A percentile compares a stretch with the other conserved stretches of the same genome.
These are phyloP conservation scores for Hygrocybe punicea DNA, from an alignment of 768 basidiomycete genomes.

Conservation along the genomic window DNA sequence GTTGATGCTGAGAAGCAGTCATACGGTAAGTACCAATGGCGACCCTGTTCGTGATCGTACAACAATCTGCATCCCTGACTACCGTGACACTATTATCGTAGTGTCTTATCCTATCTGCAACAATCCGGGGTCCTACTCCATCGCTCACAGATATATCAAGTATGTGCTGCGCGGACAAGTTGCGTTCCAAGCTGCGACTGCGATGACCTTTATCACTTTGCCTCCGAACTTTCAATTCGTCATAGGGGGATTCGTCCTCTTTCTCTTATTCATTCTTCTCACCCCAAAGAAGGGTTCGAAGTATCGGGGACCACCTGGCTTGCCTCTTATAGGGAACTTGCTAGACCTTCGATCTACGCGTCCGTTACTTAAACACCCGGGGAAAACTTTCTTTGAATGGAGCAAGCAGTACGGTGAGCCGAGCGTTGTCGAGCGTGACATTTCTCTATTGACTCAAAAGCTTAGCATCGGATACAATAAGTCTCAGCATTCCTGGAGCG, in stretches of 20 bases:
- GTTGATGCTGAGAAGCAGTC: too few relatives aligned
- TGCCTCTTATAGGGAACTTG: conserved; percentile 2
- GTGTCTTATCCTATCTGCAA: not conserved
- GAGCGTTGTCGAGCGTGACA: not conserved
- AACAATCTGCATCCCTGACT: too few relatives aligned
- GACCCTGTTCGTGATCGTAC: too few relatives aligned
- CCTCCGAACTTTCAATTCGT: not conserved
- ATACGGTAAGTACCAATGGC: too few relatives aligned
- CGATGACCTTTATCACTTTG: not conserved
- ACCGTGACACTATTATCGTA: too few relatives aligned
- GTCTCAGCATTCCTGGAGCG: conserved; percentile 1
- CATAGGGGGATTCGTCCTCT: not conserved
- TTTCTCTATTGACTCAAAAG: not conserved
- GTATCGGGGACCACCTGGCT: conserved; percentile 2
- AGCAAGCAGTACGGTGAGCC: conserved; percentile 1
- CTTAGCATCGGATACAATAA: conserved; percentile 4
- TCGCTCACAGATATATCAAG: not conserved
- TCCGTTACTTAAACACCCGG: conserved; percentile 1
- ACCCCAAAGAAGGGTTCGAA: not conserved
- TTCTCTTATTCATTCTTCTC: not conserved
- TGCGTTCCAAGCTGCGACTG: not conserved
- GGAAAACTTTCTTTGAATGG: not conserved
- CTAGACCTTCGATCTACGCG: conserved; percentile 2
- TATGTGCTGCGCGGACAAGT: not conserved
- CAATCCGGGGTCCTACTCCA: not conserved